These are phyloP conservation scores for Cryphonectria carpinicola DNA, from an alignment of 2,329 filamentous ascomycete genomes.

Conservation along the genomic window DNA sequence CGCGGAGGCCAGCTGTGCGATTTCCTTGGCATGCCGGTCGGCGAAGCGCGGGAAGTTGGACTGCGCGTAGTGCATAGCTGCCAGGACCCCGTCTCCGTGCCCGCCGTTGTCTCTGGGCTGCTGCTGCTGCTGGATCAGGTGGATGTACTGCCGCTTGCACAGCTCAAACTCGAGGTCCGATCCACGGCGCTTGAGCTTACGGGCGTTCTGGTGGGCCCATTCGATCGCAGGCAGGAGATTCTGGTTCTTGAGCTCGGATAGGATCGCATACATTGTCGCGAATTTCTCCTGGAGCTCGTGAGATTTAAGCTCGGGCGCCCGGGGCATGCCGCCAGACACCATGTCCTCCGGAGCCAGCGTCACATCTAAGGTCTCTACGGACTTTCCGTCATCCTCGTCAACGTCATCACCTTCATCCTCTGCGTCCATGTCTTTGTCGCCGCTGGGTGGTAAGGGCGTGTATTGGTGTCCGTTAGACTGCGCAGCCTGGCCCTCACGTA, in stretches of 20 bases:
- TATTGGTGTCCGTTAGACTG: constrained; percentile 11
- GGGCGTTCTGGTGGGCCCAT: constrained; percentile 78
- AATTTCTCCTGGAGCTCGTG: constrained; percentile 79
- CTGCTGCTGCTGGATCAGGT: constrained; percentile 71
- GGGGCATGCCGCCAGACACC: constrained; percentile 31
- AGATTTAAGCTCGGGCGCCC: constrained; percentile 63
- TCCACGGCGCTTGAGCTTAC: constrained; percentile 75
- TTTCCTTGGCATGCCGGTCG: constrained; percentile 74
- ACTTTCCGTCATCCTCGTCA: constrained; percentile 15
- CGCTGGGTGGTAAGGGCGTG: constrained; percentile 9
- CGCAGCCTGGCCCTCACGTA: not conserved
- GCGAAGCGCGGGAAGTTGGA: constrained; percentile 76
- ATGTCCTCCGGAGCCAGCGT: constrained; percentile 8
- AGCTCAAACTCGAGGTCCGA: constrained; percentile 97
- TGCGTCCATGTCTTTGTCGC: constrained; percentile 27
- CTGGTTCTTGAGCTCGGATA: constrained; percentile 73
- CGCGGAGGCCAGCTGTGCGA: constrained; percentile 79
- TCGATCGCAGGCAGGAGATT: constrained; percentile 83
- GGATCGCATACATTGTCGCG: constrained; percentile 85
- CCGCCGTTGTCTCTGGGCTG: constrained; percentile 40
- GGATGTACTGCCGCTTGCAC: constrained; percentile 85
- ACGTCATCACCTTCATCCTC: constrained; percentile 17
- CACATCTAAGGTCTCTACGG: constrained; percentile 15
- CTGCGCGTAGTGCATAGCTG: constrained; percentile 77
- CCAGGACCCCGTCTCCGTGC: constrained; percentile 60